phyloP scores from a whole-genome alignment of 768 basidiomycete species.

The Calocybe gangraenosa region DNA sequence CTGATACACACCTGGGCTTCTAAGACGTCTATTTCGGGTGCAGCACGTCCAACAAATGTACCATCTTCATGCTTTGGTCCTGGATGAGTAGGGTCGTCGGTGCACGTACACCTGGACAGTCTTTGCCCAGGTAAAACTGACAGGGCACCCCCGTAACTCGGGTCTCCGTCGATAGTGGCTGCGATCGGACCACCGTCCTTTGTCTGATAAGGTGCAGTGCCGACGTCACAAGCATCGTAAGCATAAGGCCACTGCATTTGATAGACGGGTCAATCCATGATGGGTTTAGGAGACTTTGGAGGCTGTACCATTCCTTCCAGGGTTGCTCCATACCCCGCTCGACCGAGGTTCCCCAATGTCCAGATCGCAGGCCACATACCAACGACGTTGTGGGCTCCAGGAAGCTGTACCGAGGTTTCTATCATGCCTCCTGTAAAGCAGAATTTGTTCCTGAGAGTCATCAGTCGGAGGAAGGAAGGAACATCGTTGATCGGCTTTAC shows the following conservation, averaged over 20 bases:
- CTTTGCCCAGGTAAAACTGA: slow-evolving; percentile 76
- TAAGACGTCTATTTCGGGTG: slow-evolving; percentile 86
- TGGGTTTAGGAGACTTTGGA: neutral
- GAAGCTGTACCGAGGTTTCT: slow-evolving; percentile 56
- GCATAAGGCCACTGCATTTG: slow-evolving; percentile 66
- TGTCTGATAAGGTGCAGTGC: slow-evolving; percentile 75
- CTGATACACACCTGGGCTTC: slow-evolving; percentile 61
- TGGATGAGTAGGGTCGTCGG: slow-evolving; percentile 66
- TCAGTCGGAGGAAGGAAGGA: neutral
- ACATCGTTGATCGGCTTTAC: slow-evolving; percentile 23
- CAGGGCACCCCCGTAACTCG: slow-evolving; percentile 33
- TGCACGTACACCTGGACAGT: slow-evolving; percentile 79
- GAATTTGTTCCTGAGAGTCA: slow-evolving; percentile 63
- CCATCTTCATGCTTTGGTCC: slow-evolving; percentile 71
- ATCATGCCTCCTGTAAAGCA: slow-evolving; percentile 81
- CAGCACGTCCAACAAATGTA: slow-evolving; percentile 69
- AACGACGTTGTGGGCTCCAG: slow-evolving; percentile 57
- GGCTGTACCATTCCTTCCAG: slow-evolving; percentile 70
- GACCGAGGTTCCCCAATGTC: slow-evolving; percentile 63
- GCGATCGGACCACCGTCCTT: slow-evolving; percentile 58
- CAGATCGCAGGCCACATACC: slow-evolving; percentile 78
- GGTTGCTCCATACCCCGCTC: slow-evolving; percentile 82
- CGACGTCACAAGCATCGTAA: slow-evolving; percentile 78
- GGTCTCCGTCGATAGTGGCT: slow-evolving; percentile 55
- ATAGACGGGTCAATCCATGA: neutral